A percentile compares a stretch with the other conserved stretches of the same genome.
Conservation (phyloP, 1,139 yeast species). For the Meyerozyma elateridarum region DNA sequence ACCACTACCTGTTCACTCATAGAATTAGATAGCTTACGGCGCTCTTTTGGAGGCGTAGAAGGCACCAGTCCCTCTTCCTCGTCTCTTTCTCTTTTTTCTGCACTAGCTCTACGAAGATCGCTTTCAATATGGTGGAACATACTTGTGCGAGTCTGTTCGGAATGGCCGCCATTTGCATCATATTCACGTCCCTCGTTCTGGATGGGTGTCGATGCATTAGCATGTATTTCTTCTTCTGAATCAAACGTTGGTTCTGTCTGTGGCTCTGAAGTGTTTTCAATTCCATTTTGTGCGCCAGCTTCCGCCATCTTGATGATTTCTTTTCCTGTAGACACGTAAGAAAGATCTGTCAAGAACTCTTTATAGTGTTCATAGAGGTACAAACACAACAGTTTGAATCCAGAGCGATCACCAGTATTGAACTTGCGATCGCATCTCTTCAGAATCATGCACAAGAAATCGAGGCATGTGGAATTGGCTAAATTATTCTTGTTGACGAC, state of each 20-base stretch:
- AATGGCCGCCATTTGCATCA: not conserved
- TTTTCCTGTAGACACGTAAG: slow-evolving; percentile 28
- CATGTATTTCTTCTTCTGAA: slow-evolving; percentile 27
- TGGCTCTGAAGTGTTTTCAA: slow-evolving; percentile 3
- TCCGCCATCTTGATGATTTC: slow-evolving; percentile 29
- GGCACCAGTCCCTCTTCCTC: slow-evolving; percentile 10
- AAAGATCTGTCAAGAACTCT: slow-evolving; percentile 21
- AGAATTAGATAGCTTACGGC: slow-evolving; percentile 3
- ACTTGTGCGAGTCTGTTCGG: slow-evolving; percentile 8
- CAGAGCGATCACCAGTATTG: slow-evolving; percentile 17
- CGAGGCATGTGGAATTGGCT: slow-evolving; percentile 73
- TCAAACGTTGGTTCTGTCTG: slow-evolving; percentile 11
- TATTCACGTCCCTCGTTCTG: slow-evolving; percentile 14
- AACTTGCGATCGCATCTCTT: slow-evolving; percentile 28
- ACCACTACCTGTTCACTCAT: not conserved
- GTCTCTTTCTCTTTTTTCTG: slow-evolving; percentile 15
- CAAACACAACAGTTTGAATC: slow-evolving; percentile 40
- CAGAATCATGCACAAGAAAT: slow-evolving; percentile 54
- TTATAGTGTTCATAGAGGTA: slow-evolving; percentile 45
- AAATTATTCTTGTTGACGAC: slow-evolving; percentile 55
- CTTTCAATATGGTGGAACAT: slow-evolving; percentile 13
- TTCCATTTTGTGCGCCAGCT: slow-evolving; percentile 10
- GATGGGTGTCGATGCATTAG: slow-evolving; percentile 27
- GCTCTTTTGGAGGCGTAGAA: slow-evolving; percentile 1
- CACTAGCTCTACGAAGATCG: slow-evolving; percentile 11